Conservation (phyloP, 441 rosid genomes). For the Melastoma candidum region DNA sequence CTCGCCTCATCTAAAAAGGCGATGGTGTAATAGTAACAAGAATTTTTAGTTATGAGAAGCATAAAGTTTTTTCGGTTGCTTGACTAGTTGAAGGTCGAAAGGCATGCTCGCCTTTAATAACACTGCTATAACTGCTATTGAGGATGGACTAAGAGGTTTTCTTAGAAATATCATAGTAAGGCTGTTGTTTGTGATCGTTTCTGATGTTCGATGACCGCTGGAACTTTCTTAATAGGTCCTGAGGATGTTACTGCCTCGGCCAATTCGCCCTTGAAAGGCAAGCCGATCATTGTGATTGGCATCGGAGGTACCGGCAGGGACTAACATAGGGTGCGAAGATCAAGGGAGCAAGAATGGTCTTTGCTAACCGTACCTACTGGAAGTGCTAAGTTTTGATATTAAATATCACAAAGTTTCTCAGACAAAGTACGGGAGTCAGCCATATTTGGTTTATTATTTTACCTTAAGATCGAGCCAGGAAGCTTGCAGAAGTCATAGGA, state of each 20-base stretch:
- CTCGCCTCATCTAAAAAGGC: too few species aligned
- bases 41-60: too few species aligned
- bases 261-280: constrained; percentile 52
- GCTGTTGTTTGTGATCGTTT: background rate
- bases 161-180: constrained; percentile 11
- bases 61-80: too few species aligned
- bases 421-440: too few species aligned
- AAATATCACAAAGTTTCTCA: too few species aligned
- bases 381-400: constrained; percentile 3
- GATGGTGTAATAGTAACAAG: too few species aligned
- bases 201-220: background rate
- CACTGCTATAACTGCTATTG: constrained; percentile 43
- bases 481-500: constrained; percentile 43
- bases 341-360: constrained; percentile 53
- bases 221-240: constrained; percentile 23
- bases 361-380: constrained; percentile 65
- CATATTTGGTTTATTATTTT: constrained; percentile 2
- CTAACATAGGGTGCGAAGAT: constrained; percentile 72
- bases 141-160: constrained; percentile 57
- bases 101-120: too few species aligned
- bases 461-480: constrained; percentile 43
- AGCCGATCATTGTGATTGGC: constrained; percentile 64
- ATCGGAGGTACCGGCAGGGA: constrained; percentile 81
- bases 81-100: too few species aligned
- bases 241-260: constrained; percentile 18